A percentile compares a stretch with the other conserved stretches of the same genome.
Evolutionary conservation across 768 basidiomycete species (phyloP).

Genomic region (Rhizopogon sp.): DNA sequence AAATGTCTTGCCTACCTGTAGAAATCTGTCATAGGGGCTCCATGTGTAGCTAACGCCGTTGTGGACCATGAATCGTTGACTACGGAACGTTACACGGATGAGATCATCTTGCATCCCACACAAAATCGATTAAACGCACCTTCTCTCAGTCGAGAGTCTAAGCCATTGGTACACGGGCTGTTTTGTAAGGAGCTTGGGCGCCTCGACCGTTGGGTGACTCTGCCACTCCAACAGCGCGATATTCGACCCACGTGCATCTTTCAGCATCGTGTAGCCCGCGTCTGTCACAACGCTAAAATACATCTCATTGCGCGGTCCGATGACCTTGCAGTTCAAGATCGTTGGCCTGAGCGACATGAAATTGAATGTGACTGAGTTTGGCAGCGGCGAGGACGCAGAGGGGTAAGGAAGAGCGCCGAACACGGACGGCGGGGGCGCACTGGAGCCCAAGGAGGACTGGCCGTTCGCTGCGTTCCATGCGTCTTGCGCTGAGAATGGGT

Average conservation of each 20-base stretch:
- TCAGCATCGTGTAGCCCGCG: conserved; percentile 48
- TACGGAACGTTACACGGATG: conserved; percentile 4
- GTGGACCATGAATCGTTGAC: conserved; percentile 47
- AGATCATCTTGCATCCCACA: not conserved
- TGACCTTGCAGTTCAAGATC: conserved; percentile 49
- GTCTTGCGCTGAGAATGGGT: conserved; percentile 25
- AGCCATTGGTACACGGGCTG: conserved; percentile 53
- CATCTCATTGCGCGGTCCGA: conserved; percentile 45
- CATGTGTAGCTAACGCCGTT: conserved; percentile 48
- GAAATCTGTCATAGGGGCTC: conserved; percentile 47
- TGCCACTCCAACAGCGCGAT: conserved; percentile 58
- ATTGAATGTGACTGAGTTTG: conserved; percentile 36
- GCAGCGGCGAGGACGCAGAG: conserved; percentile 24
- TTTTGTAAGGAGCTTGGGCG: conserved; percentile 44
- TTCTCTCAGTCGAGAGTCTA: conserved; percentile 40
- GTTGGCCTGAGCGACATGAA: conserved; percentile 48
- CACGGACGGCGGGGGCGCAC: conserved; percentile 41
- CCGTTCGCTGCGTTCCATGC: conserved; percentile 11
- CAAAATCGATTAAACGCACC: conserved; percentile 26
- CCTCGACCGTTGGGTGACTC: conserved; percentile 44
- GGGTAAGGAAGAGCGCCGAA: conserved; percentile 63
- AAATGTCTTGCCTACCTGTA: conserved; percentile 40
- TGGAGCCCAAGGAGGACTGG: not conserved
- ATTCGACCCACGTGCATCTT: conserved; percentile 40
- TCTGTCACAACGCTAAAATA: conserved; percentile 49